Base-by-base conservation (phyloP, 129 eudicot species). In the Chrysanthemum lavandulifolium region DNA sequence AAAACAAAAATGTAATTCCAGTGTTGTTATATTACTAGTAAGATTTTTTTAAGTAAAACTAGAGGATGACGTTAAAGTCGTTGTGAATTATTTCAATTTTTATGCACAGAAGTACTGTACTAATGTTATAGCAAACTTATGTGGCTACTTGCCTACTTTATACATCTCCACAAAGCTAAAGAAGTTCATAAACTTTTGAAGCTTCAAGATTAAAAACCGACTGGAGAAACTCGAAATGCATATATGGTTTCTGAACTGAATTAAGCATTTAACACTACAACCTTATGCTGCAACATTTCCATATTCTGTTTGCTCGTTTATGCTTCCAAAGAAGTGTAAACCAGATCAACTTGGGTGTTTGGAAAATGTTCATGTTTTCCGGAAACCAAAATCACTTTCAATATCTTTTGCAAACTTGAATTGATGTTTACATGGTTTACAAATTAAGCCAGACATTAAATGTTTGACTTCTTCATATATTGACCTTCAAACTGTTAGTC, bases 161-260 rank as follows among this genome's bases (percentile, higher is more conserved):
- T 48, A 47, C 47, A 36, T 5, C n/a, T 72, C 18, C 15, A 68
- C 25, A 61, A 61, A 73, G 61, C 61, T 73, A 73, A 47, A 73
- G 61, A 61, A 45, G 31, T n/a, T n/a, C 55, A 61, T 47, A 7
- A 53, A 69, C 53, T 27, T 53, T 36, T 70, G n/a, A 36, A 56
- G 14, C n/a, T 18, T 12, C 29, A 29, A 55, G 11, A 40, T 56
- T 33, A 21, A 36, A 56, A 15, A 0, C 40, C 6, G 65, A 71
- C n/a, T 57, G 36, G 29, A 71, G 19, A 56, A 33, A 57, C 40
- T 19, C 14, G 43, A 56, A 43, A 55, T 33, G 66, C 13, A 14
- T 18, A 18, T n/a, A 10, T 54, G 65, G 64, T 56, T 56, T 51
- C 40, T 19, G 48, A 29, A 69, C 51, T 59, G 13, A 15, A 54